Conservation (phyloP, 2,329 filamentous ascomycete genomes). For the Monosporascus sp. region DNA sequence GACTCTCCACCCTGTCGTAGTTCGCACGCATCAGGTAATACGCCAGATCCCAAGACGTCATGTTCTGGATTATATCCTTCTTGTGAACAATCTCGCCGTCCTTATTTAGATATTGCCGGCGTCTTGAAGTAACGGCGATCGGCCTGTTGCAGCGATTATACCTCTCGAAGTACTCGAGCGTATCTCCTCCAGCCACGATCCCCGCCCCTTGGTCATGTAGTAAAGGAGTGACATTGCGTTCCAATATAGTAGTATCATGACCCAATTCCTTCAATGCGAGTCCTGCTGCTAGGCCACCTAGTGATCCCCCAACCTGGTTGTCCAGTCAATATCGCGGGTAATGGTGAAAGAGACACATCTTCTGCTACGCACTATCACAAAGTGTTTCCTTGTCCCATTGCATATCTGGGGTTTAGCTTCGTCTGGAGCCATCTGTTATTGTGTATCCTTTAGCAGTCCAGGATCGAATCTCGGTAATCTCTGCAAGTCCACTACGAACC, state of each 20-base stretch:
- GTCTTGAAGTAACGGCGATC: conserved; percentile 23
- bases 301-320: conserved; percentile 34
- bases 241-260: conserved; percentile 37
- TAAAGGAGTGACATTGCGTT: conserved; percentile 36
- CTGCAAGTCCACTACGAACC: no score
- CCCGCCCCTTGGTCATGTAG: conserved; percentile 44
- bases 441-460: not conserved
- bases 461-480: rapidly evolving
- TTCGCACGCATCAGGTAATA: conserved; percentile 40
- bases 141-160: conserved; percentile 33
- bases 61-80: conserved; percentile 32
- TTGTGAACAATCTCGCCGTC: conserved; percentile 27
- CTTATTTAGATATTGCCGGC: conserved; percentile 29
- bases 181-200: conserved; percentile 40
- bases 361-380: not conserved
- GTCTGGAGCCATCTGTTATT: not conserved
- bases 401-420: not conserved
- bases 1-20: conserved; percentile 32
- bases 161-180: conserved; percentile 34
- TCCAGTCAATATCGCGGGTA: not conserved
- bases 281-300: conserved; percentile 34
- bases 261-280: conserved; percentile 35
- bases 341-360: not conserved
- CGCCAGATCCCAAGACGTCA: conserved; percentile 44
- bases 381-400: not conserved